Evolutionary conservation across 2,329 filamentous ascomycete genomes (phyloP).

Genomic region (Conoideocrella luteorostrata): DNA sequence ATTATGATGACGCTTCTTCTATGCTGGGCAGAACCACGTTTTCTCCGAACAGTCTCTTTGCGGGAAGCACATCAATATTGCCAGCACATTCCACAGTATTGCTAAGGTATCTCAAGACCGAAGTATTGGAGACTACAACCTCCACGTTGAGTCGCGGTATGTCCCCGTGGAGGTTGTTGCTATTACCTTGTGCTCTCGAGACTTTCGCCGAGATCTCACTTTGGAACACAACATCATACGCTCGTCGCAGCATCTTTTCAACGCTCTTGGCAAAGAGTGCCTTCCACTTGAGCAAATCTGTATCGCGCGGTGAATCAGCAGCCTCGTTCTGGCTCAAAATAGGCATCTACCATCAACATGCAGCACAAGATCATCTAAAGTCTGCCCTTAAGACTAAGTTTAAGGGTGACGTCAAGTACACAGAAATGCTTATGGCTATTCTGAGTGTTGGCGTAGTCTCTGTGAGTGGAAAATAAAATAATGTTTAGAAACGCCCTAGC

Average conservation of each 20-base stretch:
- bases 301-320: constrained; percentile 14
- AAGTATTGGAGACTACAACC: constrained; percentile 19
- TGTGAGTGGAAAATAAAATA: too few relatives aligned
- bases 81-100: constrained; percentile 7
- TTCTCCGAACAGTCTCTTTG: not conserved
- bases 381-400: constrained; percentile 27
- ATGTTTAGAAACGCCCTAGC: constrained; percentile 12
- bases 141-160: constrained; percentile 23
- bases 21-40: not conserved
- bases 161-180: constrained; percentile 37
- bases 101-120: constrained; percentile 22
- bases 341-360: constrained; percentile 21
- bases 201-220: constrained; percentile 35
- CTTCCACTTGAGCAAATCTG: too few relatives aligned
- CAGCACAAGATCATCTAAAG: constrained; percentile 25
- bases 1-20: too few relatives aligned
- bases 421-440: constrained; percentile 37
- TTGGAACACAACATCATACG: constrained; percentile 31
- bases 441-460: too few relatives aligned
- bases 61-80: not conserved
- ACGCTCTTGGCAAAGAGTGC: constrained; percentile 36
- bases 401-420: constrained; percentile 30
- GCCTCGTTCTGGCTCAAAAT: constrained; percentile 20
- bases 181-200: constrained; percentile 34
- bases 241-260: constrained; percentile 31